Conservation (phyloP, 495 filamentous ascomycete species). For the Penicillium egyptiacum region DNA sequence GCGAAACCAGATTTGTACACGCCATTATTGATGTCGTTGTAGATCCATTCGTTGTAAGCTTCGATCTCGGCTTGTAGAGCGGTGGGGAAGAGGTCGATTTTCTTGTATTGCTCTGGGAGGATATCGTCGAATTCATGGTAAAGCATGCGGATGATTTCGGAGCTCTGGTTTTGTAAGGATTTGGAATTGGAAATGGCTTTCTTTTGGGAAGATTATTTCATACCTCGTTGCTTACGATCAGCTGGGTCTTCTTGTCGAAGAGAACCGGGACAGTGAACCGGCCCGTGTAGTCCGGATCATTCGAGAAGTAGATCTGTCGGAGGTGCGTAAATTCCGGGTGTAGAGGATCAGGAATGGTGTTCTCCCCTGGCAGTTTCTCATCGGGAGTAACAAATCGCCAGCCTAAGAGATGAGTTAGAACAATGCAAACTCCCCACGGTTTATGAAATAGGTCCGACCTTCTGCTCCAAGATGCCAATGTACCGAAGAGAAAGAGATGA, state of each 20-base stretch:
- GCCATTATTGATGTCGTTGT: slow-evolving; percentile 82
- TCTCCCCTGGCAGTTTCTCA: slow-evolving; percentile 62
- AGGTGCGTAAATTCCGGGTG: slow-evolving; percentile 56
- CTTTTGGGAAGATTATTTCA: background rate
- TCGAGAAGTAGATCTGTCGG: slow-evolving; percentile 60
- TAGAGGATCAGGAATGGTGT: slow-evolving; percentile 52
- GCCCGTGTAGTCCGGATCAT: slow-evolving; percentile 58
- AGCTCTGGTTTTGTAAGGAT: slow-evolving; percentile 30
- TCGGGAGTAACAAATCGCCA: slow-evolving; percentile 75
- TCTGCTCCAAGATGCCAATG: slow-evolving; percentile 67
- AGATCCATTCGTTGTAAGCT: slow-evolving; percentile 75
- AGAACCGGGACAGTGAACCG: slow-evolving; percentile 64
- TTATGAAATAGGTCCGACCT: slow-evolving; percentile 35
- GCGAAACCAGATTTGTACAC: slow-evolving; percentile 78
- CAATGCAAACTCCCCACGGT: background rate
- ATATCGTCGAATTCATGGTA: slow-evolving; percentile 74
- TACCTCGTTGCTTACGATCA: slow-evolving; percentile 59
- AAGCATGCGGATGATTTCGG: slow-evolving; percentile 68
- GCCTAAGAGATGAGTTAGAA: slow-evolving; percentile 42
- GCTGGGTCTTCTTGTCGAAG: slow-evolving; percentile 60
- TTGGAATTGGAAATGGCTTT: background rate
- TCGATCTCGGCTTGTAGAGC: slow-evolving; percentile 65
- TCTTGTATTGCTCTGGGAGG: slow-evolving; percentile 54
- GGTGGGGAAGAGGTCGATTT: slow-evolving; percentile 63
- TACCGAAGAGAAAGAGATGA: slow-evolving; percentile 64